These are phyloP conservation scores for Kingdonia uniflora DNA, from an alignment of 164 flowering plant species.

Conservation along the genomic window DNA sequence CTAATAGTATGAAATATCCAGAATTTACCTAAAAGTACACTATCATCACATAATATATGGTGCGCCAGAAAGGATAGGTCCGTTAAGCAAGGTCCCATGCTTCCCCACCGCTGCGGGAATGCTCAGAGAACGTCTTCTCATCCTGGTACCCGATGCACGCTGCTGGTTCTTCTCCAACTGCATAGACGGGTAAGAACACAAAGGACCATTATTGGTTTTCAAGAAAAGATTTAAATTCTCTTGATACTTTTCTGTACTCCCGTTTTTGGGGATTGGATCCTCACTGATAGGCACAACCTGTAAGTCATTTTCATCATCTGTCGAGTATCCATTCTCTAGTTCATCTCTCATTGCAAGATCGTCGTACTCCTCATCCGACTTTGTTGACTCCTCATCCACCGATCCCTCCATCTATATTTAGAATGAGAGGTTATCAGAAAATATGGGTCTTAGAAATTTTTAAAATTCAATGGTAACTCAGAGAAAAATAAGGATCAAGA, in stretches of 20 bases:
- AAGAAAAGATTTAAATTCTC: constrained; percentile 44
- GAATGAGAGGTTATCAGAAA: too few species aligned
- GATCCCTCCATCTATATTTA: constrained; percentile 68
- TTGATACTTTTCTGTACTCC: constrained; percentile 21
- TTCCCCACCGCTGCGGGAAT: constrained; percentile 49
- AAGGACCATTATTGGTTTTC: constrained; percentile 24
- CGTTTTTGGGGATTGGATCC: neutral
- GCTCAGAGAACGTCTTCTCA: constrained; percentile 60
- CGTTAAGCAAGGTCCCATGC: constrained; percentile 29
- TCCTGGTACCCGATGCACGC: constrained; percentile 19
- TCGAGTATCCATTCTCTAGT: constrained; percentile 54
- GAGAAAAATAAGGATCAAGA: too few species aligned
- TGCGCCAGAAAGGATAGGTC: constrained; percentile 44
- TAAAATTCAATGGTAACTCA: too few species aligned
- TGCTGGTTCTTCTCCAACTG: constrained; percentile 24
- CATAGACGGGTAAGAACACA: constrained; percentile 26
- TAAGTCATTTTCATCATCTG: constrained; percentile 44
- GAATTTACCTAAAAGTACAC: neutral
- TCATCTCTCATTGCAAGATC: constrained; percentile 88
- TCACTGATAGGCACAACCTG: constrained; percentile 14
- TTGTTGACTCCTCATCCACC: constrained; percentile 85
- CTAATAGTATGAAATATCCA: neutral
- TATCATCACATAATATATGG: constrained; percentile 25
- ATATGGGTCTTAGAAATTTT: too few species aligned
- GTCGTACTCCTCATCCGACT: constrained; percentile 94